Percentiles rank a stretch among this genome's conserved stretches.
phyloP scores from a whole-genome alignment of 768 basidiomycete species.

The Lentinula guzmanii region DNA sequence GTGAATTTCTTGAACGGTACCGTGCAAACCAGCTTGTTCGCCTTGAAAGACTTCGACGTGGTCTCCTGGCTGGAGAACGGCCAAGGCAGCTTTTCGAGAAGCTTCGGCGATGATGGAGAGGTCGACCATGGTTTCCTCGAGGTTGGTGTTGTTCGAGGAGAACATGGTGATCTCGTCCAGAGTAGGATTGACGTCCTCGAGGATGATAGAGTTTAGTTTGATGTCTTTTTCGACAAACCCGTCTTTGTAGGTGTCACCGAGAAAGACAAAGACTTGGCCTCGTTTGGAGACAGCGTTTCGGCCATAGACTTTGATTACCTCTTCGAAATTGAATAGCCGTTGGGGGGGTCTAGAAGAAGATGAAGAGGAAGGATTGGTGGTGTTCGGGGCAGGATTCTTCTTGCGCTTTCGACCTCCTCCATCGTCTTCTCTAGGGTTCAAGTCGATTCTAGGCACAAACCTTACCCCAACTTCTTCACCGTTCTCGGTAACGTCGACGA shows the following conservation, averaged over 20 bases:
- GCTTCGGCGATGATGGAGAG: slow-evolving; percentile 90
- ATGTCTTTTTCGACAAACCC: slow-evolving; percentile 97
- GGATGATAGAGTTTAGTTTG: slow-evolving; percentile 66
- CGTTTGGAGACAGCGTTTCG: slow-evolving; percentile 71
- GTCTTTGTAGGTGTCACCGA: slow-evolving; percentile 89
- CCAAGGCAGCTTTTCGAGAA: slow-evolving; percentile 84
- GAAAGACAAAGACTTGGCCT: slow-evolving; percentile 76
- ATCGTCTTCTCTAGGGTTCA: slow-evolving; percentile 81
- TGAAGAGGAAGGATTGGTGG: slow-evolving; percentile 38
- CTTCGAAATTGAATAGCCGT: slow-evolving; percentile 90
- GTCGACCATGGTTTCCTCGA: slow-evolving; percentile 68
- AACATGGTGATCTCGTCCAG: slow-evolving; percentile 96
- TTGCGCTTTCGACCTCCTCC: slow-evolving; percentile 75
- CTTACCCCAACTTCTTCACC: slow-evolving; percentile 90
- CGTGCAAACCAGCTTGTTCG: slow-evolving; percentile 89
- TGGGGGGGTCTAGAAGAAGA: slow-evolving; percentile 64
- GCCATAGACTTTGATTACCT: slow-evolving; percentile 82
- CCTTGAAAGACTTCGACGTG: slow-evolving; percentile 97
- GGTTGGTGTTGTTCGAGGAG: slow-evolving; percentile 26
- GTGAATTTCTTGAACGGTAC: slow-evolving; percentile 84
- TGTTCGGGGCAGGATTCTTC: slow-evolving; percentile 40
- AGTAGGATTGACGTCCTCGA: slow-evolving; percentile 91
- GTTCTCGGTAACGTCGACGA: slow-evolving; percentile 89
- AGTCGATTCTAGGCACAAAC: slow-evolving; percentile 96
- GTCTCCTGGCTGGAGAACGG: slow-evolving; percentile 95